Evolutionary conservation across 176 grass and related monocot species (phyloP), one percentile per base, ranked within the genome.

Genomic region (Carex cristatella): DNA sequence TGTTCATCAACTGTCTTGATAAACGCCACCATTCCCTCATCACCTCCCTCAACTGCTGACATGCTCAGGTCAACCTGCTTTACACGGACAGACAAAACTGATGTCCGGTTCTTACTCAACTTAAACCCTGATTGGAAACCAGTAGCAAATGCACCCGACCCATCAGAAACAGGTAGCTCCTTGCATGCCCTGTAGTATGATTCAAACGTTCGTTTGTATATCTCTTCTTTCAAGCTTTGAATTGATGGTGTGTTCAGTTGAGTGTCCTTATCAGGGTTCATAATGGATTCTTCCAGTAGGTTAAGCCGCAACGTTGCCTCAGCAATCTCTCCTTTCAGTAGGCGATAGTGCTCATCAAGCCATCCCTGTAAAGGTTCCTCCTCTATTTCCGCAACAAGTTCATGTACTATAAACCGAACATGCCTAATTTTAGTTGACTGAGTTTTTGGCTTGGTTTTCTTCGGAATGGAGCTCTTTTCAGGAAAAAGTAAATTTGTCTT

Each of bases 51-150:
- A 35, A 98, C 90, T 86, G 89, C 91, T 56, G 91, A 94, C 84
- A 98, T 84, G 90, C 87, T 98, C 82, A 93, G 64, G 82, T 98
- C 95, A 61, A 98, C 40, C 81, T 98, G 92, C 88, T 88, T 94
- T 81, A 91, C 91, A 78, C 59, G 58, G 59, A 98, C 2, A 53
- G 95, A 94, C 86, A 98, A 79, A 86, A 98, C 89, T 79, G 95
- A 94, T 63, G 89, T 33, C 89, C 95, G 94, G 28, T 72, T 80
- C 74, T 74, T 89, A 64, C 95, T 94, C 86, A 89, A 86, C 90
- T 94, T 98, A 88, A 94, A 98, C 74, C 95, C 95, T 54, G 95
- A 91, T 84, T 98, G 95, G 51, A 98, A 94, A 15, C 95, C 95
- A 84, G 56, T 87, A 85, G 87, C 89, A 88, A 84, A 94, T 77